Conservation (phyloP, 768 basidiomycete species). For the Ephemerocybe angulata region DNA sequence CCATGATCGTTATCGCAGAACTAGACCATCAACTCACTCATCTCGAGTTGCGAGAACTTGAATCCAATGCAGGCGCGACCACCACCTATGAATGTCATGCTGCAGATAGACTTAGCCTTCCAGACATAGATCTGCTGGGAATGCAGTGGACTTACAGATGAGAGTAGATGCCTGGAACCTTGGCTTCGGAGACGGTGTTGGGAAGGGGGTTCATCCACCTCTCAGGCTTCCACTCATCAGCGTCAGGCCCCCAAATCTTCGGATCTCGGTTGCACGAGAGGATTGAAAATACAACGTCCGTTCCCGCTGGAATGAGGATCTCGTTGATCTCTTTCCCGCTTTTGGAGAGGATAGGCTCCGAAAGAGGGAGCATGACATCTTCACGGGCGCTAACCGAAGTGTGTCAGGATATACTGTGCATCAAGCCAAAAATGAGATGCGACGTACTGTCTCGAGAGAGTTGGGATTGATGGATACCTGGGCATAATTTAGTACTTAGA, state of each 20-base stretch:
- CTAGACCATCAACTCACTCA: slow-evolving; percentile 32
- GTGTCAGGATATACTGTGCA: slow-evolving; percentile 13
- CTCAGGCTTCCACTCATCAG: slow-evolving; percentile 36
- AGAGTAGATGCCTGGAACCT: slow-evolving; percentile 15
- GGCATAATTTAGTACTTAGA: too few relatives aligned
- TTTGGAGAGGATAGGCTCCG: slow-evolving; percentile 23
- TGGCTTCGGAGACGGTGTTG: slow-evolving; percentile 20
- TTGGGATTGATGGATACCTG: slow-evolving; percentile 8
- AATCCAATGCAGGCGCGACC: slow-evolving; percentile 44
- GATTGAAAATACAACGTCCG: slow-evolving; percentile 23
- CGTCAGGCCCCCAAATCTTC: slow-evolving; percentile 35
- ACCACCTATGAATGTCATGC: slow-evolving; percentile 45
- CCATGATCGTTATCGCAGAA: too few relatives aligned
- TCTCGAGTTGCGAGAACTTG: slow-evolving; percentile 48
- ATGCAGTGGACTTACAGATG: slow-evolving; percentile 9
- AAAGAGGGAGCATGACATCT: slow-evolving; percentile 28
- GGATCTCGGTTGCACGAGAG: slow-evolving; percentile 27
- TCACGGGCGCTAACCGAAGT: slow-evolving; percentile 15
- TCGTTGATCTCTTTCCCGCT: slow-evolving; percentile 25
- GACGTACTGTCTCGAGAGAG: slow-evolving; percentile 12
- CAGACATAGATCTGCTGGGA: neutral
- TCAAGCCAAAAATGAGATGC: neutral
- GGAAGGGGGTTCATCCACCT: slow-evolving; percentile 37
- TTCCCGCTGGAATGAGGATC: slow-evolving; percentile 23
- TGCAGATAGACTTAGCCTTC: slow-evolving; percentile 10